phyloP scores from a whole-genome alignment of 495 filamentous ascomycete species.

The Penicillium arizonense region DNA sequence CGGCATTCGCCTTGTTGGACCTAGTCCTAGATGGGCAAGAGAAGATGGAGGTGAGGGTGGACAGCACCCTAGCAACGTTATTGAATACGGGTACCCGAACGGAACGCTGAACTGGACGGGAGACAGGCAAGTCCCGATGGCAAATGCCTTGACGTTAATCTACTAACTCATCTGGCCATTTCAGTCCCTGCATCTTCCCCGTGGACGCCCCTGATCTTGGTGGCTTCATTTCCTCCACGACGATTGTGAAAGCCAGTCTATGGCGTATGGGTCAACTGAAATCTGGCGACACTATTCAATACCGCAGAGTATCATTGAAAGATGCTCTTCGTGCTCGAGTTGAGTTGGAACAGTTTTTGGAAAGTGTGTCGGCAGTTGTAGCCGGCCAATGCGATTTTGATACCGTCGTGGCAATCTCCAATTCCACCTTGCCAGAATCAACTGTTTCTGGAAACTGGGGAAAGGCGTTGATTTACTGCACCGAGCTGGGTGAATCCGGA shows the following conservation, averaged over 20 bases:
- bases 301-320: slow-evolving; percentile 42
- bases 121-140: slow-evolving; percentile 44
- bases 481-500: neutral
- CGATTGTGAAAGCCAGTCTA: slow-evolving; percentile 52
- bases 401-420: neutral
- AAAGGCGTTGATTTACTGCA: neutral
- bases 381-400: neutral
- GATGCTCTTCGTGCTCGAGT: slow-evolving; percentile 39
- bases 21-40: slow-evolving; percentile 54
- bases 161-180: neutral
- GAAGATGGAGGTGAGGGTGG: slow-evolving; percentile 60
- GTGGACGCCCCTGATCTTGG: slow-evolving; percentile 59
- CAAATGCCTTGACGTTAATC: neutral
- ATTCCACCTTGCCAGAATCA: neutral
- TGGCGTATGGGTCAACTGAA: slow-evolving; percentile 63
- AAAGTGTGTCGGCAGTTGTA: neutral
- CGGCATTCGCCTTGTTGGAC: slow-evolving; percentile 57
- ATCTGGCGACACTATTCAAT: slow-evolving; percentile 54
- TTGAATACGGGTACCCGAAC: slow-evolving; percentile 58
- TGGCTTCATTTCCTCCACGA: slow-evolving; percentile 54
- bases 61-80: slow-evolving; percentile 56
- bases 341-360: slow-evolving; percentile 30
- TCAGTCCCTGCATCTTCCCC: slow-evolving; percentile 45
- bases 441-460: neutral
- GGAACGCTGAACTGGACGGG: slow-evolving; percentile 58